Evolutionary conservation across 805 yeast species (phyloP).

Genomic region (Lachancea thermotolerans): DNA sequence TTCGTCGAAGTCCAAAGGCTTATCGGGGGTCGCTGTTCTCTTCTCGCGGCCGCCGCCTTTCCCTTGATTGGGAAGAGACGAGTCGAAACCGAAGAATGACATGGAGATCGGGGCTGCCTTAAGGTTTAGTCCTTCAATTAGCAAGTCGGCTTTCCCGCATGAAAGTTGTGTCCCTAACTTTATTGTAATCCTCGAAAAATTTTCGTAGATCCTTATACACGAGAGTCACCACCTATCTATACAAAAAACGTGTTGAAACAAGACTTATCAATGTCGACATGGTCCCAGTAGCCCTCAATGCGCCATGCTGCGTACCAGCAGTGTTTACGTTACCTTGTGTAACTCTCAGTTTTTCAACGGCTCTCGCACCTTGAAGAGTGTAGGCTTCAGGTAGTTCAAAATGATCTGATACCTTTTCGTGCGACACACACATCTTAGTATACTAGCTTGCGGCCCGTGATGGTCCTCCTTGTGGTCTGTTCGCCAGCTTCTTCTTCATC

Average conservation of each 20-base stretch:
- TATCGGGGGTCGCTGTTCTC: neutral
- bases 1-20: slow-evolving; percentile 68
- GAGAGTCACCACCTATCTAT: neutral
- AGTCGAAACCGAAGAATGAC: slow-evolving; percentile 34
- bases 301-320: too few species aligned
- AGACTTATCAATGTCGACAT: too few species aligned
- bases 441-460: slow-evolving; percentile 31
- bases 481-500: slow-evolving; percentile 55
- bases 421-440: slow-evolving; percentile 12
- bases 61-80: slow-evolving; percentile 12
- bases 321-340: too few species aligned
- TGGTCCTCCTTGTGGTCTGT: slow-evolving; percentile 26
- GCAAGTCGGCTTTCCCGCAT: neutral
- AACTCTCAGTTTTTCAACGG: too few species aligned
- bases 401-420: neutral
- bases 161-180: neutral
- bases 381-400: neutral
- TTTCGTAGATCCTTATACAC: neutral
- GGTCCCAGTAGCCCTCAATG: too few species aligned
- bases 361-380: neutral
- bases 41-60: slow-evolving; percentile 5
- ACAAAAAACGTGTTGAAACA: too few species aligned
- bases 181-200: neutral
- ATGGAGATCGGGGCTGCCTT: slow-evolving; percentile 7
- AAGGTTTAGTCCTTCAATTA: neutral